Percentiles rank a stretch among this genome's conserved stretches.
phyloP scores from a whole-genome alignment of 345 rosid genomes.

The Dipteronia sinensis region DNA sequence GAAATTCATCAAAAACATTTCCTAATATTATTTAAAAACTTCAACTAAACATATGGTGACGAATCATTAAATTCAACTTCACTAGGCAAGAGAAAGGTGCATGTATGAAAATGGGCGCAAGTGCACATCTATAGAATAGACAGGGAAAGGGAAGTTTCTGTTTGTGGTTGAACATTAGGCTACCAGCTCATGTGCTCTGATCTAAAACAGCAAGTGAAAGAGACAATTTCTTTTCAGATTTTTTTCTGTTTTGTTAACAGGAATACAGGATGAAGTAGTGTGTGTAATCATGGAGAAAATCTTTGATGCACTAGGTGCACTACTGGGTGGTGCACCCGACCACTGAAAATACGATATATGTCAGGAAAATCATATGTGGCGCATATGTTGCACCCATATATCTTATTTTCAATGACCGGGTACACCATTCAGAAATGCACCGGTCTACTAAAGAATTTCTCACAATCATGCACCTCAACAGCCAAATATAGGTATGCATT shows the following conservation, averaged over 20 bases:
- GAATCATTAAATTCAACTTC: no score
- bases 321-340: no score
- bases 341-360: no score
- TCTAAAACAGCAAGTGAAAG: background rate
- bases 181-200: background rate
- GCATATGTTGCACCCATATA: no score
- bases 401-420: no score
- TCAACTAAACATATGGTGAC: no score
- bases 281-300: no score
- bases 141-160: conserved; percentile 8
- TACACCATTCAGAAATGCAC: no score
- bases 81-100: background rate
- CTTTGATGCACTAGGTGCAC: no score
- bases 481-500: background rate
- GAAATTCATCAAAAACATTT: background rate
- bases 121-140: background rate
- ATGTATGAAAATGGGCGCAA: background rate
- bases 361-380: no score
- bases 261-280: background rate
- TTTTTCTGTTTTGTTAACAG: background rate
- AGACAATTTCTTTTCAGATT: background rate
- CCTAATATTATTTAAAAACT: no score
- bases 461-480: background rate
- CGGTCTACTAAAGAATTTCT: no score
- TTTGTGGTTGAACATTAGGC: conserved; percentile 13